These are phyloP conservation scores for Chrysopogon serrulatus DNA, from an alignment of 176 grass and related monocot species.

Conservation along the genomic window DNA sequence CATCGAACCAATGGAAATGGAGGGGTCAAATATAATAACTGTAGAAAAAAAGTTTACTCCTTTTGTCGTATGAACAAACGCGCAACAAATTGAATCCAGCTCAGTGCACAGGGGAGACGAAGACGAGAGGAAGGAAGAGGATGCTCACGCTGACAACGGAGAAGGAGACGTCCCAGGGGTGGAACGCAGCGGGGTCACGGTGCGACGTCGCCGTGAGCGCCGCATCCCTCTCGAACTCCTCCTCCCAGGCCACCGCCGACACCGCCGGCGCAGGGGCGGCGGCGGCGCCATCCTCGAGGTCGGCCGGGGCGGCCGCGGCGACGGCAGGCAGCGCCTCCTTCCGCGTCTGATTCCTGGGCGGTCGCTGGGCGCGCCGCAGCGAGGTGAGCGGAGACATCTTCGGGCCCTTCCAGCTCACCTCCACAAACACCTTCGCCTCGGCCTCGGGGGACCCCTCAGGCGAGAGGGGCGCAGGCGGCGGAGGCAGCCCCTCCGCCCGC, in stretches of 20 bases:
- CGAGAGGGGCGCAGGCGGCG: neutral
- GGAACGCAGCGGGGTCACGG: slow-evolving; percentile 60
- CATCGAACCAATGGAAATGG: neutral
- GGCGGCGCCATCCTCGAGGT: slow-evolving; percentile 40
- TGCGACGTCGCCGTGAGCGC: slow-evolving; percentile 50
- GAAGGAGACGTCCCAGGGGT: slow-evolving; percentile 78
- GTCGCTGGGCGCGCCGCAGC: slow-evolving; percentile 51
- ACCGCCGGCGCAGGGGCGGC: neutral
- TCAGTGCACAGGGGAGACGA: neutral
- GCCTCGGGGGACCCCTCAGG: slow-evolving; percentile 10
- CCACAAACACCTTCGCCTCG: slow-evolving; percentile 36
- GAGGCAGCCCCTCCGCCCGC: slow-evolving; percentile 43
- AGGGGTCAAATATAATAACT: neutral
- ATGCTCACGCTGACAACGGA: slow-evolving; percentile 75
- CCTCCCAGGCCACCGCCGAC: slow-evolving; percentile 57
- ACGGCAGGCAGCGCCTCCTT: slow-evolving; percentile 46
- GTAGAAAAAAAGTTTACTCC: neutral
- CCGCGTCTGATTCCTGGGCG: slow-evolving; percentile 69
- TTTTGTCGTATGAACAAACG: neutral
- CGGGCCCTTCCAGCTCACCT: slow-evolving; percentile 75
- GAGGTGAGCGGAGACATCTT: slow-evolving; percentile 56
- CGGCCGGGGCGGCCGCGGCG: neutral
- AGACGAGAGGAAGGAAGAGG: neutral
- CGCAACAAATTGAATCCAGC: neutral
- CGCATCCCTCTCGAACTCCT: slow-evolving; percentile 73